These are phyloP conservation scores for Salix arbutifolia DNA, from an alignment of 345 rosid genomes.

Conservation along the genomic window DNA sequence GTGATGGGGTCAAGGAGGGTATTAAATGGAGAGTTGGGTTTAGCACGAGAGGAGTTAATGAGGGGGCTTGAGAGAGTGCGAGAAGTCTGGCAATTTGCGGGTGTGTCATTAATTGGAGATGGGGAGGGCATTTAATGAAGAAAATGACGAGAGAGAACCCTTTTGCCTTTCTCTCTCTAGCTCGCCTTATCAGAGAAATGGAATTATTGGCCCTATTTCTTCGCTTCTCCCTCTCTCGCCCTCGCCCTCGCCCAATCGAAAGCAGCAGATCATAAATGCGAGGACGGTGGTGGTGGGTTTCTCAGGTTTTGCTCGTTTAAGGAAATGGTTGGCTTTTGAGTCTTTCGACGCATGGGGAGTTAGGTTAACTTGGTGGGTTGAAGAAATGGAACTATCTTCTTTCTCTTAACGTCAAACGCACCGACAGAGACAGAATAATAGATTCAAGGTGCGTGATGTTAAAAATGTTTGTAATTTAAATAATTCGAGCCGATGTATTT, in stretches of 20 bases:
- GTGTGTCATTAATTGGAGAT: conserved; percentile 38
- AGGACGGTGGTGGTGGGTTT: background rate
- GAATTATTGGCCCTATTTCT: no score
- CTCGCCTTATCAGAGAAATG: background rate
- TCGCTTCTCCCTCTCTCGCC: no score
- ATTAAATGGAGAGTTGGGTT: conserved; percentile 15
- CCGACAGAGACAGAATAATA: no score
- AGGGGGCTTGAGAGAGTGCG: background rate
- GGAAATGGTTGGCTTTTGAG: background rate
- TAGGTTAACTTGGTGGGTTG: background rate
- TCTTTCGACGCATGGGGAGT: no score
- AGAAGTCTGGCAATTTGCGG: conserved; percentile 14
- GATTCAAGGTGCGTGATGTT: no score
- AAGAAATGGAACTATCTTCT: no score
- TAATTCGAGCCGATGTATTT: no score
- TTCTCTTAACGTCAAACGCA: no score
- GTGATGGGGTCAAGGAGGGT: conserved; percentile 16
- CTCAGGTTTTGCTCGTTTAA: background rate
- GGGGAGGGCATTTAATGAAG: conserved; percentile 56
- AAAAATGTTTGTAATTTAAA: no score
- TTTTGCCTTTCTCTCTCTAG: background rate
- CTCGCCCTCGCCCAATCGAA: background rate
- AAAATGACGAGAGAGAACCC: conserved; percentile 42
- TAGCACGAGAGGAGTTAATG: conserved; percentile 5
- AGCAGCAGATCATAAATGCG: background rate